Evolutionary conservation across 495 filamentous ascomycete genomes (phyloP), one percentile per base, ranked within the genome.

Genomic region (Cercophora samala): DNA sequence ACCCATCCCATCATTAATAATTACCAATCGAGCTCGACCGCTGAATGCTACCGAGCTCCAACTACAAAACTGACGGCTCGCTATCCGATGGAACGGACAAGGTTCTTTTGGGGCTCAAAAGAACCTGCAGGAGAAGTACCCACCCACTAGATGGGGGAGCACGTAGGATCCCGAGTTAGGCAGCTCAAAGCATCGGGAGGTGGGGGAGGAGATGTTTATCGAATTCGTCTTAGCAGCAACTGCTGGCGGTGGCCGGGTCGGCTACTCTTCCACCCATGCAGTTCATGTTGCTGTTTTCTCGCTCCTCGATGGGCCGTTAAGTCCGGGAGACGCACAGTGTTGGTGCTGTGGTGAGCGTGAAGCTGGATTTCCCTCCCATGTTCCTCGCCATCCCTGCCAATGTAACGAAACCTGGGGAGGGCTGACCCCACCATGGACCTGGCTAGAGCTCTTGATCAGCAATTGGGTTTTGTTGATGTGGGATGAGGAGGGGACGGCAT

Each of bases 21-120:
- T 69, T 66, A 66, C 64, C 60, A 69, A 64, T 66, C 64, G 58
- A 56, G 24, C 24, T 9, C 24, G 8, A 17, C 54, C 51, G 19
- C 24, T 58, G 37, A 46, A 46, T 46, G 37, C 37, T 46, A 46
- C 37, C 13, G 37, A 17, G 37, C 37, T 46, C 37, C 37, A 46
- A 56, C 51, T 64, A 5, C 54, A 56, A 24, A 5, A 56, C 54
- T 60, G 23, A 29, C 60, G 60, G 60, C 60, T 62, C 60, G 29
- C 22, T 62, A 42, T 42, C 60, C 60, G 60, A 62, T 61, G 60
- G 46, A 62, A 62, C 25, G 25, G 60, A 42, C 29, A 62, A 21
- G 26, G 25, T 21, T 21, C 29, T n/a, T 32, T 21, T 29, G 19
- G 24, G 60, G 60, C 53, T 56, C 53, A 21, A 56, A 2, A 19